Conservation (phyloP, 2,329 filamentous ascomycete genomes). For the Amauroascus niger region DNA sequence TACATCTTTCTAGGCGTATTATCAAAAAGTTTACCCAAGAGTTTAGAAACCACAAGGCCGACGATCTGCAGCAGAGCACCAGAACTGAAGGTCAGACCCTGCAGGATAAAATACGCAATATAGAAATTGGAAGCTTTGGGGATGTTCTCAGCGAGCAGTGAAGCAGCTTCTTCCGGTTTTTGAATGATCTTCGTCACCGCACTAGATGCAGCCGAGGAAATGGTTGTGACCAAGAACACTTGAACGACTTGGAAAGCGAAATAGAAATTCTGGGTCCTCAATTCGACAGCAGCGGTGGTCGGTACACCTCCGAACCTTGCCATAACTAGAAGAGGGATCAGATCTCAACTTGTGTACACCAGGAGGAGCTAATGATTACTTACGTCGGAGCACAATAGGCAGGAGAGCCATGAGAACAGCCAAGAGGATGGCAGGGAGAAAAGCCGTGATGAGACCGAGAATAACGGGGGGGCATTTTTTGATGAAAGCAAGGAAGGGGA, state of each 20-base stretch:
- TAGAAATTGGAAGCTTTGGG: slow-evolving; percentile 89
- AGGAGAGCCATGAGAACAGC: slow-evolving; percentile 79
- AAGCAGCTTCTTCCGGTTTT: slow-evolving; percentile 52
- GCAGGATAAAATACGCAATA: slow-evolving; percentile 86
- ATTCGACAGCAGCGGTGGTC: slow-evolving; percentile 67
- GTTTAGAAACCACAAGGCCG: slow-evolving; percentile 62
- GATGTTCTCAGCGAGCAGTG: slow-evolving; percentile 60
- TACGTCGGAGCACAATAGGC: slow-evolving; percentile 67
- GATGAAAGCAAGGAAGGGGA: slow-evolving; percentile 66
- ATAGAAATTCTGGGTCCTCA: slow-evolving; percentile 84
- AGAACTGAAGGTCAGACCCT: slow-evolving; percentile 71
- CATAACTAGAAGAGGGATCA: slow-evolving; percentile 44
- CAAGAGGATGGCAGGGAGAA: slow-evolving; percentile 69
- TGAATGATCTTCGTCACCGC: slow-evolving; percentile 54
- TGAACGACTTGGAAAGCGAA: slow-evolving; percentile 66
- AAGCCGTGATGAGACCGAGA: slow-evolving; percentile 71
- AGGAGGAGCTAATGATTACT: slow-evolving; percentile 25
- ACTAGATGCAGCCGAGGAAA: slow-evolving; percentile 69
- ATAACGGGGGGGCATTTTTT: slow-evolving; percentile 59
- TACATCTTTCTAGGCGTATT: slow-evolving; percentile 73
- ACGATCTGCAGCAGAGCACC: slow-evolving; percentile 62
- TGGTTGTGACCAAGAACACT: slow-evolving; percentile 77
- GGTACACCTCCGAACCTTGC: slow-evolving; percentile 74
- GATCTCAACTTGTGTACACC: not conserved
- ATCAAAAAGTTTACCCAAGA: slow-evolving; percentile 65